phyloP scores from a whole-genome alignment of 2,329 filamentous ascomycete genomes.

The Epichloe sibirici region DNA sequence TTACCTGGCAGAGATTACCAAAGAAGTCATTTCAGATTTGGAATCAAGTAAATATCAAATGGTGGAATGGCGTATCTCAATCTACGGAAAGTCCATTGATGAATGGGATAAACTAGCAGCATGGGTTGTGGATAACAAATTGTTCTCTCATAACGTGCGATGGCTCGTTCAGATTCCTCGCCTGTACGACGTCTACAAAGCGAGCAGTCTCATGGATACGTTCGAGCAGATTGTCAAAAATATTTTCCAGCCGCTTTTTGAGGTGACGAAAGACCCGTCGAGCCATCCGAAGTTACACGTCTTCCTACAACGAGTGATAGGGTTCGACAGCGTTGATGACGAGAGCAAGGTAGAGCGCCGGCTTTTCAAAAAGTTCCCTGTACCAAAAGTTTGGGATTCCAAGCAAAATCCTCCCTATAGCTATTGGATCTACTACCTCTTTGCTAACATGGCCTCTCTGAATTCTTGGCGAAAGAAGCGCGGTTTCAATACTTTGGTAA shows the following conservation, averaged over 20 bases:
- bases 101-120: slow-evolving; percentile 97
- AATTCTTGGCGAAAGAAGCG: slow-evolving; percentile 85
- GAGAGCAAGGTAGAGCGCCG: slow-evolving; percentile 94
- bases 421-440: slow-evolving; percentile 98
- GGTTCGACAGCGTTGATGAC: slow-evolving; percentile 95
- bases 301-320: slow-evolving; percentile 89
- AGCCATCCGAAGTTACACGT: slow-evolving; percentile 88
- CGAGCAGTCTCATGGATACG: slow-evolving; percentile 70
- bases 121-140: slow-evolving; percentile 96
- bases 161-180: slow-evolving; percentile 95
- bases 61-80: slow-evolving; percentile 97
- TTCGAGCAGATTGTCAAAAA: slow-evolving; percentile 88
- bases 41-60: slow-evolving; percentile 99
- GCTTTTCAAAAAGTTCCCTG: slow-evolving; percentile 89
- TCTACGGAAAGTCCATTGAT: slow-evolving; percentile 82
- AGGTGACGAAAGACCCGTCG: slow-evolving; percentile 77
- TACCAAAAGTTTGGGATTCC: slow-evolving; percentile 77
- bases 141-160: slow-evolving; percentile 93
- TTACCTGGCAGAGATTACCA: slow-evolving; percentile 93
- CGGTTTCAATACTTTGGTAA: slow-evolving; percentile 89
- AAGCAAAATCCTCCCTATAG: slow-evolving; percentile 96
- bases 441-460: slow-evolving; percentile 83
- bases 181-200: slow-evolving; percentile 92
- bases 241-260: slow-evolving; percentile 85
- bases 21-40: slow-evolving; percentile 92